phyloP scores from a whole-genome alignment of 345 rosid genomes.

The Trapa bicornis region DNA sequence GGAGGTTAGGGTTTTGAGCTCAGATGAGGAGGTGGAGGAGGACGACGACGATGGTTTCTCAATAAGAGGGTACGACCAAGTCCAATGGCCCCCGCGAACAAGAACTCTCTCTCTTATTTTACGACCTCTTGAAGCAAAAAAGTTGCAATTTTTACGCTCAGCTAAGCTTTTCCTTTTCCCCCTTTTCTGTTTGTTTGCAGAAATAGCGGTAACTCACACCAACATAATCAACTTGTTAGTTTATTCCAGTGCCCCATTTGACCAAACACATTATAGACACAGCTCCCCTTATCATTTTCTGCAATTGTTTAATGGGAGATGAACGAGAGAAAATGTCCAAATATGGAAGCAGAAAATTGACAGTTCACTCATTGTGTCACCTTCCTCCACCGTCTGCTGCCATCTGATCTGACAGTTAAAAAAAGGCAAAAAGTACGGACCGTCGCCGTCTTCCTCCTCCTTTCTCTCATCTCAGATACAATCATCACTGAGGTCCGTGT shows the following conservation, averaged over 20 bases:
- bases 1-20: slow-evolving; percentile 2
- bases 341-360: neutral
- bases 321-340: neutral
- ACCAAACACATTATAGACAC: neutral
- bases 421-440: neutral
- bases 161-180: neutral
- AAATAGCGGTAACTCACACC: neutral
- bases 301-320: neutral
- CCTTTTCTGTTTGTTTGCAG: neutral
- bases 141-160: slow-evolving; percentile 1
- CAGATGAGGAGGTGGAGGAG: neutral
- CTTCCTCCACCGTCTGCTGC: too few relatives aligned
- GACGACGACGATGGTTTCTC: neutral
- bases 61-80: slow-evolving; percentile 7
- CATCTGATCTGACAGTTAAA: neutral
- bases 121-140: neutral
- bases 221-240: neutral
- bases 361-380: neutral
- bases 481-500: too few relatives aligned
- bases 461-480: too few relatives aligned
- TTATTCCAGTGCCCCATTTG: neutral
- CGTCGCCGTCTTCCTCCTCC: neutral
- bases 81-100: slow-evolving; percentile 5
- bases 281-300: neutral
- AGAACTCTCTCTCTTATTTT: neutral